Base-by-base conservation (phyloP, 2,329 filamentous ascomycete species). In the Alternaria triticimaculans region DNA sequence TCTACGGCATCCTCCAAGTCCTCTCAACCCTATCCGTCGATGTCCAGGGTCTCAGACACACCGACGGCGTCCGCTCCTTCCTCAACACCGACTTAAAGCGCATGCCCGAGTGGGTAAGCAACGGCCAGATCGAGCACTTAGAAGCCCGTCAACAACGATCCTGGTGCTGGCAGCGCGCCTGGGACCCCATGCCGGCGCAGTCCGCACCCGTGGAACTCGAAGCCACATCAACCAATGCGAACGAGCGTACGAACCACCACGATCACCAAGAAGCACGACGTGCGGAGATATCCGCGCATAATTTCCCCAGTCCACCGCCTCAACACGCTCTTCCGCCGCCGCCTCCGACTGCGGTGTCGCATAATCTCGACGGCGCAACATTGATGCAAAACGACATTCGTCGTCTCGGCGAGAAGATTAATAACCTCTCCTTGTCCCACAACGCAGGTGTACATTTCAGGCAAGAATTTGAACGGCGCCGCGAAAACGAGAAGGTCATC, bases 1-100 rank as follows among this genome's bases (percentile, higher is more conserved):
- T 83, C 25, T 82, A 83, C 60, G 79, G 76, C 37, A 75, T 81
- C 48, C 66, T 83, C 2, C 82, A 83, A 66, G 72, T 81, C 9
- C 74, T 83, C 4, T 81, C 80, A 10, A 80, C 74, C 3, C 68
- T 83, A 6, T 81, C 81, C 11, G 80, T 82, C 57, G 81, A 83
- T 56, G 77, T 80, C 0, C 73, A 75, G 25, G 76, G 75, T 6
- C 74, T 83, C 37, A 78, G 75, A 25, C 77, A 80, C 64, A 78
- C 70, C 6, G 73, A 78, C 12, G 75, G 75, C 5, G 78, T 82
- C 5, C 70, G 71, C 5, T 82, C 83, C 67, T 81, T 82, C 66
- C 74, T 83, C 30, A 81, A 77, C 60, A 76, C 80, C 3, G 75
- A 79, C 12, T 69, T 80, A 26, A 78, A 78, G 58, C 73, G 78